Base-by-base conservation (phyloP, 208 protist species). In the Wallacemonas rigidus region DNA sequence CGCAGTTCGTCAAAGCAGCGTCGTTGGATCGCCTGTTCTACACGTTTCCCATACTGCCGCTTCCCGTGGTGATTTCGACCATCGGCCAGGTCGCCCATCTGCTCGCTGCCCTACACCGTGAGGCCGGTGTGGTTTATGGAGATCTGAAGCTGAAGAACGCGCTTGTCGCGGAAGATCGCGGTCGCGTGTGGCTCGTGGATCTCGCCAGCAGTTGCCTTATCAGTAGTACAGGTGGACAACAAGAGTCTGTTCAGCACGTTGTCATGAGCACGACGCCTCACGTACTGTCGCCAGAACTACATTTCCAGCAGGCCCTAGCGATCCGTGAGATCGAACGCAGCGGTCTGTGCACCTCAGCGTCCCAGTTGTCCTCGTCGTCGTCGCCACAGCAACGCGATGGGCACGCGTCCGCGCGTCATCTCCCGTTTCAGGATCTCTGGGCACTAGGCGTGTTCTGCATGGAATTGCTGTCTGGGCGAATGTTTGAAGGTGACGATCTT, bases 71-170 rank as follows among this genome's bases (percentile, higher is more conserved):
- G 2, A 26, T 77, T n/a, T 53, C 56, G 11, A 54, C 79, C 9
- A 35, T 55, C 17, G 26, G 45, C 5, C 63, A 79, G 54, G 60
- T 78, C 65, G 71, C 40, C 38, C 39, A 43, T 8, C 69, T 82
- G 15, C 56, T 80, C 5, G 57, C 72, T 57, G 53, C 69, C 36
- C 41, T 86, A 2, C 76, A 86, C 56, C 48, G 39, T 2, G 69
- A 79, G 36, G 39, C 9, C 36, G 81, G 77, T 14, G 45, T 86
- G 63, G 72, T 86, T 39, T 79, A 80, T 60, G 72, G 81, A 12
- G 81, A 86, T 69, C 61, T 86, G 12, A 86, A 86, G 65, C 71
- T 82, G n/a, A 69, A 76, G 9, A 86, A 86, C 64, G 73, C 80
- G 8, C 63, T 86, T 36, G 12, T 86, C 14, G 48, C 51, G 39